Base-by-base conservation (phyloP, 805 yeast genomes). In the Lipomyces mesembrius region DNA sequence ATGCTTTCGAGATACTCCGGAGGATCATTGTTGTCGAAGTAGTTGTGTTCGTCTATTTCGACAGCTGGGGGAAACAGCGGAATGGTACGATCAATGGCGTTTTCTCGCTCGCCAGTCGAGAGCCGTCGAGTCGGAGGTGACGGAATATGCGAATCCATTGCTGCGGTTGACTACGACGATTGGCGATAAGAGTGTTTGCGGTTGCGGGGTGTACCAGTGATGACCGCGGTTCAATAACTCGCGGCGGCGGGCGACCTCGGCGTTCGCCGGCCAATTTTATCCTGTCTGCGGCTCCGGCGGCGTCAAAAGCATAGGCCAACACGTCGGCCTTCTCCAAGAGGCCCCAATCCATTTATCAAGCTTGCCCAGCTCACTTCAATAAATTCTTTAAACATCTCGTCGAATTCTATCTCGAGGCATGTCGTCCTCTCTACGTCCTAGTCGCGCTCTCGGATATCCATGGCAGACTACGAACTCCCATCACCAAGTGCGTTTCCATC, bases 51-150 rank as follows among this genome's bases (percentile, higher is more conserved):
- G 69, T 89, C 96, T 7, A 81, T 78, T 1, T 78, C 75, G 59
- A 81, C 81, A 0, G 97, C 97, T 1, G 90, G 90, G 0, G 94
- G 95, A 73, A 89, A 88, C 59, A 86, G 90, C 3, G 91, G 91
- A 2, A 88, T 81, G 1, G 84, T 75, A 63, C 97, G 82, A 77
- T 93, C 97, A 57, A 94, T 90, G 14, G 98, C 98, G 53, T 58
- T 59, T 14, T 72, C 73, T n/a, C 68, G 63, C 56, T 70, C 72
- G 39, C 68, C 72, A 7, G 64, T 61, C 27, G 70, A 65, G 34
- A 70, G 62, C 17, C 69, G 66, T 8, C 71, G 60, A 7, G 72
- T 65, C 7, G 68, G 72, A 4, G 66, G 59, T 3, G 59, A 35
- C 17, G 37, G n/a, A 6, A 20, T 25, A 34, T 59, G 57, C 14